These are phyloP conservation scores for Neonectria magnoliae DNA, from an alignment of 2,329 filamentous ascomycete genomes.

Conservation along the genomic window DNA sequence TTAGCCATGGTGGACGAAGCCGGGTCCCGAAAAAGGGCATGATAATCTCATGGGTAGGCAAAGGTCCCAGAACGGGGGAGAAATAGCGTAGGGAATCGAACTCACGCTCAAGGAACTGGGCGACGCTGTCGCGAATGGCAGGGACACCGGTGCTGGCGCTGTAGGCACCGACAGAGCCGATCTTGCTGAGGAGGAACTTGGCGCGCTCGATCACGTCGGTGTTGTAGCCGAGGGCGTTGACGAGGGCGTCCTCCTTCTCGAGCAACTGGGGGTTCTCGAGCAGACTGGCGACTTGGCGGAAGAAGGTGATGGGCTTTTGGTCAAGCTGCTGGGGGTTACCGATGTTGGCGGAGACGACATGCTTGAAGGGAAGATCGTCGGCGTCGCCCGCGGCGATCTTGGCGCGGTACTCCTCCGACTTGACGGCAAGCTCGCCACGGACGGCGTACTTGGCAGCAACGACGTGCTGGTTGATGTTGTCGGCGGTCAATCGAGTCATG, in stretches of 20 bases:
- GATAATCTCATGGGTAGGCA: not conserved
- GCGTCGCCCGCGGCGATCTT: conserved; percentile 69
- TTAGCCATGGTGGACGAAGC: conserved; percentile 16
- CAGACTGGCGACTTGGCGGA: conserved; percentile 93
- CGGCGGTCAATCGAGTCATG: conserved; percentile 69
- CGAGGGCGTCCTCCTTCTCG: conserved; percentile 82
- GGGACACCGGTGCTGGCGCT: conserved; percentile 92
- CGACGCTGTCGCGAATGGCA: conserved; percentile 87
- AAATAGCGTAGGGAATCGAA: conserved; percentile 25
- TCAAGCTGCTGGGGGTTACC: conserved; percentile 99
- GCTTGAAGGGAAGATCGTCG: conserved; percentile 78
- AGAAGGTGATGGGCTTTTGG: conserved; percentile 99
- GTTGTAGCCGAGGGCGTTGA: conserved; percentile 84
- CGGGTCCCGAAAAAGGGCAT: conserved; percentile 1
- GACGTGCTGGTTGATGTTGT: conserved; percentile 94
- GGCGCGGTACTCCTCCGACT: conserved; percentile 89
- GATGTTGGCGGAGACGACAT: conserved; percentile 97
- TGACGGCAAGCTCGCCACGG: conserved; percentile 92
- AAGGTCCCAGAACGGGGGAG: not conserved
- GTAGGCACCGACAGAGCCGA: conserved; percentile 95
- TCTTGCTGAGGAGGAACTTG: conserved; percentile 79
- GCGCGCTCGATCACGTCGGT: conserved; percentile 88
- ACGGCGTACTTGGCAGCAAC: conserved; percentile 94
- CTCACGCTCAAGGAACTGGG: conserved; percentile 89
- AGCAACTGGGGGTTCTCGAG: conserved; percentile 90